Base-by-base conservation (phyloP, 768 basidiomycete genomes). In the Russula brevipes region DNA sequence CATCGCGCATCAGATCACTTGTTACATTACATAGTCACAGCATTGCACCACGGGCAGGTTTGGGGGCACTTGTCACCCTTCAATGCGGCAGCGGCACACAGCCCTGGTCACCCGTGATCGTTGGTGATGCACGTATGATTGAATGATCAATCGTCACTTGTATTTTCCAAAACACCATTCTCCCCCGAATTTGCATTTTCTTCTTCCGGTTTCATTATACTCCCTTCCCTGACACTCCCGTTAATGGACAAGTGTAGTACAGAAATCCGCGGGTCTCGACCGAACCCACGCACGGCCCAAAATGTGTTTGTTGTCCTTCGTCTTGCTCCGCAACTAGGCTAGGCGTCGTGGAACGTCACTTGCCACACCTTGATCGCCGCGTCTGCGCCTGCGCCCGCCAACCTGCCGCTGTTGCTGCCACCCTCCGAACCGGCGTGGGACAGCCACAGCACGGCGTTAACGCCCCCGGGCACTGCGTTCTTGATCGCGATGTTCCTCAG, bases 381-480 rank as follows among this genome's bases (percentile, higher is more conserved):
- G 76, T 98, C 95, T 33, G 89, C 87, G 5, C 95, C 94, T 10
- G 86, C 80, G 47, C 84, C 86, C 3, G 82, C 82, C 47, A 98
- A 72, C 66, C 16, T 73, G 67, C 69, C 24, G 44, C 55, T 73
- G 67, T 69, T 30, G 44, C 55, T n/a, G 17, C 16, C 14, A 0
- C 17, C 79, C 81, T 2, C 77, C 79, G 35, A 41, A 8, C 44
- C 72, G 66, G 31, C 66, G 78, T 47, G 44, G n/a, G 77, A 77
- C 8, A 89, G 69, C 94, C 95, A 98, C 50, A 85, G 77, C 7
- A 94, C 92, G 19, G 81, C 81, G 63, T 86, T 87, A 2, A 93
- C 88, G 9, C 95, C 94, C 12, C 93, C 91, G 5, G 91, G 85
- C 42, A 85, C 85, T 0, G 91, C 93, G 64, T 94, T 94, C 79